phyloP scores from a whole-genome alignment of 139 green algal genomes.

The Marvania coccoides region DNA sequence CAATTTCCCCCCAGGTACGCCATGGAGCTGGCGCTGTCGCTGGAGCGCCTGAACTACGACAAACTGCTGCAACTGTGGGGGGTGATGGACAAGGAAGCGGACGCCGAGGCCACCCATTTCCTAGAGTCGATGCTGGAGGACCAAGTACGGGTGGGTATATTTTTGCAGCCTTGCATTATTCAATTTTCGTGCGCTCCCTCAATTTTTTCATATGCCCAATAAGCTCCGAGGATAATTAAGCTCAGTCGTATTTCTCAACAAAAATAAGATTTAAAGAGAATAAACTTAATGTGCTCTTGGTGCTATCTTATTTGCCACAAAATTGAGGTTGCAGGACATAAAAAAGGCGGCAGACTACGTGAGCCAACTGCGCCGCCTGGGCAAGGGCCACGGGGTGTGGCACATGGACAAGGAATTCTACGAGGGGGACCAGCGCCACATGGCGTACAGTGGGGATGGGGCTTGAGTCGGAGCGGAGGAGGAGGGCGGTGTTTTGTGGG shows the following conservation, averaged over 20 bases:
- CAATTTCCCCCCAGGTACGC: no score
- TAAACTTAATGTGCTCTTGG: neutral
- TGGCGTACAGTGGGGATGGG: neutral
- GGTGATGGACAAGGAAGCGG: slow-evolving; percentile 53
- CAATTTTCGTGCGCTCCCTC: neutral
- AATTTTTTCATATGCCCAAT: no score
- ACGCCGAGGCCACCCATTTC: slow-evolving; percentile 79
- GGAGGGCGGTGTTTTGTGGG: no score
- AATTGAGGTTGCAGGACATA: slow-evolving; percentile 30
- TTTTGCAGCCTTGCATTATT: neutral
- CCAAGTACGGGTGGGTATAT: slow-evolving; percentile 65
- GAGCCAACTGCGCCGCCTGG: slow-evolving; percentile 78
- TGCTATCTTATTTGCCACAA: neutral
- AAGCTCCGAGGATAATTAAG: no score
- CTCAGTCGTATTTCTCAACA: no score
- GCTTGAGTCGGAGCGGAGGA: no score
- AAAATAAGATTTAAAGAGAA: no score
- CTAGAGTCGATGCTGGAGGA: slow-evolving; percentile 68
- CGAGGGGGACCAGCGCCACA: neutral
- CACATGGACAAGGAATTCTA: slow-evolving; percentile 56
- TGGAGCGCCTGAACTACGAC: slow-evolving; percentile 95
- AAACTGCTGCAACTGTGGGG: slow-evolving; percentile 47
- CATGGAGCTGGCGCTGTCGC: slow-evolving; percentile 84
- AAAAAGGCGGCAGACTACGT: slow-evolving; percentile 82
- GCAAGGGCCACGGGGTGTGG: slow-evolving; percentile 83